phyloP scores from a whole-genome alignment of 2,329 filamentous ascomycete genomes.

The Annulohypoxylon truncatum region DNA sequence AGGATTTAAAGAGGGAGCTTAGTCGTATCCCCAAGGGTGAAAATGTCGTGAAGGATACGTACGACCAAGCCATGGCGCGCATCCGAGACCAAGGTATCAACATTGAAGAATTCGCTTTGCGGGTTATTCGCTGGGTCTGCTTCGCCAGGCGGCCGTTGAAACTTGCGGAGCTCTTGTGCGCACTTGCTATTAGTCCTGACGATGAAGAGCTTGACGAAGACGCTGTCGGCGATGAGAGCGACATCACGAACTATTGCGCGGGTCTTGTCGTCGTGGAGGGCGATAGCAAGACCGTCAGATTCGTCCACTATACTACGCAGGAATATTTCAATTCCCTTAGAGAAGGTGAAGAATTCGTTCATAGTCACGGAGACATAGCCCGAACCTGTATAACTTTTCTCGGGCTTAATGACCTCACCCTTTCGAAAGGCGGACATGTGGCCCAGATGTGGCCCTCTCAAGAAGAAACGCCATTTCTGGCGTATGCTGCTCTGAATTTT shows the following conservation, averaged over 20 bases:
- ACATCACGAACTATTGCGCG: slow-evolving; percentile 32
- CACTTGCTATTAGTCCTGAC: slow-evolving; percentile 20
- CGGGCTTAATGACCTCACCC: slow-evolving; percentile 8
- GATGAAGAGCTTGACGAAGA: slow-evolving; percentile 31
- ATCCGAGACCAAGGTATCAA: slow-evolving; percentile 28
- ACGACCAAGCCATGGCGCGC: slow-evolving; percentile 31
- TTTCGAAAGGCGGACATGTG: slow-evolving; percentile 20
- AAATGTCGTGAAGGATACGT: slow-evolving; percentile 34
- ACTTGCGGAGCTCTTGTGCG: slow-evolving; percentile 29
- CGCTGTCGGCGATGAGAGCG: slow-evolving; percentile 27
- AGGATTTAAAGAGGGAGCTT: slow-evolving; percentile 24
- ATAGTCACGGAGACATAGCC: slow-evolving; percentile 31
- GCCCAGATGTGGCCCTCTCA: slow-evolving; percentile 22
- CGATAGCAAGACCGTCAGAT: slow-evolving; percentile 32
- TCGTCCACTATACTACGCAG: slow-evolving; percentile 35
- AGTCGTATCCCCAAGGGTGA: slow-evolving; percentile 27
- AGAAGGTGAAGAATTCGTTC: slow-evolving; percentile 14
- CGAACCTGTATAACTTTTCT: slow-evolving; percentile 28
- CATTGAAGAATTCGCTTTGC: slow-evolving; percentile 27
- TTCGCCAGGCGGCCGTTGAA: slow-evolving; percentile 29
- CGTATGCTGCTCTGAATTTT: slow-evolving; percentile 32
- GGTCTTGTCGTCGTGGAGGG: slow-evolving; percentile 33
- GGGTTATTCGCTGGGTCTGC: slow-evolving; percentile 32
- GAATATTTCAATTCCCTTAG: slow-evolving; percentile 34
- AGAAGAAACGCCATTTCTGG: slow-evolving; percentile 24